phyloP scores from a whole-genome alignment of 73 alveolate species.

The Uronychia setigera region DNA sequence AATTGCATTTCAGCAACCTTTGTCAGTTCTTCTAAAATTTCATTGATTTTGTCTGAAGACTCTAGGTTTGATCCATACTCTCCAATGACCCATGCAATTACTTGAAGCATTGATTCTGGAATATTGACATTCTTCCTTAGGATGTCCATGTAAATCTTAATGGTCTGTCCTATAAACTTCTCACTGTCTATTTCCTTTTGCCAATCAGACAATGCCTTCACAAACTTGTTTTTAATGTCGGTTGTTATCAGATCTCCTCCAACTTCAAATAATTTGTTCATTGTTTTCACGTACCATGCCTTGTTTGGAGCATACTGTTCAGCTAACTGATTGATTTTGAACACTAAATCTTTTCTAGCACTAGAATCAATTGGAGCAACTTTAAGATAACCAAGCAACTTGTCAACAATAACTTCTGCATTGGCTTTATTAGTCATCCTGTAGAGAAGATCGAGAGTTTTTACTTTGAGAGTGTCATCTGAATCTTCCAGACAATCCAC shows the following conservation, averaged over 20 bases:
- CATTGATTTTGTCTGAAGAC: slow-evolving; percentile 65
- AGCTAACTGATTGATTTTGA: slow-evolving; percentile 82
- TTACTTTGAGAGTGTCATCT: slow-evolving; percentile 97
- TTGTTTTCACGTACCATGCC: slow-evolving; percentile 92
- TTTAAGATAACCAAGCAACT: slow-evolving; percentile 87
- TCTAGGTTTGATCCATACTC: slow-evolving; percentile 80
- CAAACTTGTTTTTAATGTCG: slow-evolving; percentile 80
- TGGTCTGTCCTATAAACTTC: slow-evolving; percentile 81
- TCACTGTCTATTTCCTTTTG: slow-evolving; percentile 85
- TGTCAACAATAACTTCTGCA: slow-evolving; percentile 95
- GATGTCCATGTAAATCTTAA: slow-evolving; percentile 82
- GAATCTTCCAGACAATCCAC: slow-evolving; percentile 99
- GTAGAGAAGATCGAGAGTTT: slow-evolving; percentile 95
- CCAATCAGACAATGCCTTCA: slow-evolving; percentile 84
- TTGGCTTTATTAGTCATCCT: slow-evolving; percentile 97
- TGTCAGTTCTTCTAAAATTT: slow-evolving; percentile 71
- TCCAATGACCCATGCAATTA: slow-evolving; percentile 93
- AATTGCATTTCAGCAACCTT: slow-evolving; percentile 67
- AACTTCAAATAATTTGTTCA: slow-evolving; percentile 90
- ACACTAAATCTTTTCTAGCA: slow-evolving; percentile 84
- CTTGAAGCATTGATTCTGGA: slow-evolving; percentile 86
- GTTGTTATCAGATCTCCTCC: slow-evolving; percentile 91
- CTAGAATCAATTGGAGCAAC: slow-evolving; percentile 85
- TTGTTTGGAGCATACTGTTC: slow-evolving; percentile 91
- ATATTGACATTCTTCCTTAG: slow-evolving; percentile 81